These are phyloP conservation scores for Hypoxylon sp. DNA, from an alignment of 2,329 filamentous ascomycete species.

Conservation along the genomic window DNA sequence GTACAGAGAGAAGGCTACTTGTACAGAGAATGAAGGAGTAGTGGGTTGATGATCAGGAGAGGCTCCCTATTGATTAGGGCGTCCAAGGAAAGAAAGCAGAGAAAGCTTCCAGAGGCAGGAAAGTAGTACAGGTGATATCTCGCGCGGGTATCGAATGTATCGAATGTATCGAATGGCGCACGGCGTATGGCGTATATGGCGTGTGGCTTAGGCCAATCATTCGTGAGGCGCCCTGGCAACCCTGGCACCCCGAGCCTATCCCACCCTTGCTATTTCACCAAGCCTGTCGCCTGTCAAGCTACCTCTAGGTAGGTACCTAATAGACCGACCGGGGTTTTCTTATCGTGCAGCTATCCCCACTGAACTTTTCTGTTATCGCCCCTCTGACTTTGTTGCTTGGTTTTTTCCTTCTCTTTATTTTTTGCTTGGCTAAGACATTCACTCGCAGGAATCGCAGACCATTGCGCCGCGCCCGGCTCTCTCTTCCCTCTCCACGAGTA, in stretches of 20 bases:
- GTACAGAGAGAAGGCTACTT: not conserved
- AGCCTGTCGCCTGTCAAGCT: no score
- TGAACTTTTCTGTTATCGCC: slow-evolving; percentile 31
- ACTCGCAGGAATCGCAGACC: not conserved
- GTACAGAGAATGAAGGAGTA: not conserved
- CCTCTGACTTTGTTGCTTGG: slow-evolving; percentile 18
- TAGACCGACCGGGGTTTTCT: slow-evolving; percentile 1
- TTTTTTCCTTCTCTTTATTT: slow-evolving; percentile 12
- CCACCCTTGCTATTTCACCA: no score
- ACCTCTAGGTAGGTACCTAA: no score
- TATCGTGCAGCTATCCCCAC: slow-evolving; percentile 20
- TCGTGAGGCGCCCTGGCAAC: not conserved
- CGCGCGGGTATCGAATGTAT: slow-evolving; percentile 9
- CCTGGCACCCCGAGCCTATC: no score
- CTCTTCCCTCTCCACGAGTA: slow-evolving; percentile 2
- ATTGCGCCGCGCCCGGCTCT: not conserved
- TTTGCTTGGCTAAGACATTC: not conserved
- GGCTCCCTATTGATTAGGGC: not conserved
- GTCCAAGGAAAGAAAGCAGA: slow-evolving; percentile 1
- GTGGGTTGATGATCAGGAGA: not conserved
- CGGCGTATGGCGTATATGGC: not conserved
- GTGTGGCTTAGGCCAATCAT: slow-evolving; percentile 19
- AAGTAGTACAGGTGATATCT: slow-evolving; percentile 18
- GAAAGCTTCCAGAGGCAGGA: slow-evolving; percentile 10
- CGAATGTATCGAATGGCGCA: not conserved